phyloP scores from a whole-genome alignment of 371 early-diverging fungal species.

The Actinomortierella ambigua region DNA sequence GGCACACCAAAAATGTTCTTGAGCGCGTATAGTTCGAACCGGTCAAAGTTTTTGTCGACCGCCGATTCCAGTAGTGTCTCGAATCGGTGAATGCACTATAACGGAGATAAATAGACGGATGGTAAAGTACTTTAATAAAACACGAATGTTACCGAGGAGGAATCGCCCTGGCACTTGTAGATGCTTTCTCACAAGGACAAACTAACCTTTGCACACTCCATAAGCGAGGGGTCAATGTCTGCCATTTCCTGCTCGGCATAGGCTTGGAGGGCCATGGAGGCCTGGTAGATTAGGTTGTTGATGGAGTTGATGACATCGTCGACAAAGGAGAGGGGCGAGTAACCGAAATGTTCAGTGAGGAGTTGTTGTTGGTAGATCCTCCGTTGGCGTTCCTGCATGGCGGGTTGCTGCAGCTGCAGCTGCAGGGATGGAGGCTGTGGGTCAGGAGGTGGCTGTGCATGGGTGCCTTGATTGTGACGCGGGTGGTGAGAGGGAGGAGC shows the following conservation, averaged over 20 bases:
- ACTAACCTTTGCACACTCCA: conserved; percentile 43
- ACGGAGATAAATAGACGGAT: neutral
- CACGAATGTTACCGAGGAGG: neutral
- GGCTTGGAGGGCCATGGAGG: conserved; percentile 62
- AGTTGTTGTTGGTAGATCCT: conserved; percentile 49
- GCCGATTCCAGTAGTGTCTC: conserved; percentile 75
- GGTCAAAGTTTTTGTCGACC: conserved; percentile 77
- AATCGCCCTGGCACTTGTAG: too few species aligned
- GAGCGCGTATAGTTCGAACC: conserved; percentile 73
- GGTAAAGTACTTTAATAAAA: neutral
- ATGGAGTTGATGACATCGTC: conserved; percentile 78
- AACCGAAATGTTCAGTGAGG: conserved; percentile 74
- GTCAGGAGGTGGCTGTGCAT: too few species aligned
- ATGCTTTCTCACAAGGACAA: too few species aligned
- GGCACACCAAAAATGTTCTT: conserved; percentile 72
- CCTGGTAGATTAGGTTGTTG: conserved; percentile 69
- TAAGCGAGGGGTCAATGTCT: conserved; percentile 10
- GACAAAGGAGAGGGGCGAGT: conserved; percentile 67
- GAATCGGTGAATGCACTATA: conserved; percentile 60
- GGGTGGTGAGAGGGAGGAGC: too few species aligned
- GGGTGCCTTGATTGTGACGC: too few species aligned
- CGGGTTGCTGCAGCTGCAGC: too few species aligned
- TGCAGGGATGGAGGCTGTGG: too few species aligned
- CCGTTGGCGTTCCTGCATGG: too few species aligned
- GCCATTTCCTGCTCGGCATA: conserved; percentile 56